These are phyloP conservation scores for Castanospermum australe DNA, from an alignment of 306 rosid genomes.

Conservation along the genomic window DNA sequence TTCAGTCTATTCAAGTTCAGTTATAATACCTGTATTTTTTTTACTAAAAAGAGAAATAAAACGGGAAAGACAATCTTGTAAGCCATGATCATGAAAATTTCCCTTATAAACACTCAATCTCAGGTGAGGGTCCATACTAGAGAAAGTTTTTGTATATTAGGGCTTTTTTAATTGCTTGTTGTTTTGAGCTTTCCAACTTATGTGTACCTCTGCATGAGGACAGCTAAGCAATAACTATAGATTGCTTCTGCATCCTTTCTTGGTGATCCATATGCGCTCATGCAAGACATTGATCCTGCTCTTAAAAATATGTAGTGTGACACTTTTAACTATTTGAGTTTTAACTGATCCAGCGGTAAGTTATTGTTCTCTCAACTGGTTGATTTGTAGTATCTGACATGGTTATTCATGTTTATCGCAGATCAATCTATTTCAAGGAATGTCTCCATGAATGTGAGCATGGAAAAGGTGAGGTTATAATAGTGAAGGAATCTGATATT, in stretches of 20 bases:
- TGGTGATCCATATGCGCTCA: background rate
- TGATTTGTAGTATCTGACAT: constrained; percentile 29
- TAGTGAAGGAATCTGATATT: constrained; percentile 12
- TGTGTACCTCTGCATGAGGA: background rate
- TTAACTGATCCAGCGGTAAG: background rate
- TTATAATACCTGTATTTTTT: background rate
- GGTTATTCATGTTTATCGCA: constrained; percentile 37
- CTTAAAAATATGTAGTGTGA: background rate
- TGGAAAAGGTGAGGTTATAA: constrained; percentile 60
- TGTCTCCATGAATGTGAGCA: constrained; percentile 54
- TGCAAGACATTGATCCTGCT: background rate
- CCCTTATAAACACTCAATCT: background rate
- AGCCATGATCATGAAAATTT: background rate
- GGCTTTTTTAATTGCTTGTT: too few species aligned
- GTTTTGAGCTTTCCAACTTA: background rate
- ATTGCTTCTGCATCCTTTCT: constrained; percentile 3
- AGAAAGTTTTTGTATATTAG: background rate
- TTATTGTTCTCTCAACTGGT: background rate
- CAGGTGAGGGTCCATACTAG: background rate
- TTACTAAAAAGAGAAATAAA: background rate
- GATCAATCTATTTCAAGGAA: constrained; percentile 66
- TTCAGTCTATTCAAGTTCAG: background rate
- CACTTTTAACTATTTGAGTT: too few species aligned
- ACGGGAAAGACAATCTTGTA: background rate
- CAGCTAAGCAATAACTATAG: background rate